Evolutionary conservation across 2,329 filamentous ascomycete species (phyloP).

Genomic region (Fusarium sp.): DNA sequence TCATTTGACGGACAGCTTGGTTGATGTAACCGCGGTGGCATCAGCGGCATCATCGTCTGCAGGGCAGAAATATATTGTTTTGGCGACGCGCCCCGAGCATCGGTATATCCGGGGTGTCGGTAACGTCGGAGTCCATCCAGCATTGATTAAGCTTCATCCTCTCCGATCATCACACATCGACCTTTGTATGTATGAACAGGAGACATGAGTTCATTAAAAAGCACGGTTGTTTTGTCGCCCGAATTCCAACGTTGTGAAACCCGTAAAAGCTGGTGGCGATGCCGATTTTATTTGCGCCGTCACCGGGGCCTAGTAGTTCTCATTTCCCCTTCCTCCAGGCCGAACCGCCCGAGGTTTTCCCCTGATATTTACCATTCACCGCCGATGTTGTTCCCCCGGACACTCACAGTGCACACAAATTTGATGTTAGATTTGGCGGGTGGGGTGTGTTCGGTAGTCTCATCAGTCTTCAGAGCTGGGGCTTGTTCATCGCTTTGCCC

Average conservation of each 20-base stretch:
- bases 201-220: not conserved
- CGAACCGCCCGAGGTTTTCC: conserved; percentile 21
- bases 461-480: conserved; percentile 14
- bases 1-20: not conserved
- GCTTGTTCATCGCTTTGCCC: conserved; percentile 2
- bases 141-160: not conserved
- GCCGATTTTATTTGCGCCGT: conserved; percentile 12
- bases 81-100: conserved; percentile 16
- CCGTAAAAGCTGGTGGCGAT: conserved; percentile 14
- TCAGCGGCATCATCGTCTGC: not conserved
- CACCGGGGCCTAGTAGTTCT: conserved; percentile 5
- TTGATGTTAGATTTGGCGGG: conserved; percentile 3
- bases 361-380: conserved; percentile 14
- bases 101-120: conserved; percentile 25
- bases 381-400: conserved; percentile 24
- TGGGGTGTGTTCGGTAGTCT: conserved; percentile 16
- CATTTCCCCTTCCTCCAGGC: conserved; percentile 1
- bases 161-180: not conserved
- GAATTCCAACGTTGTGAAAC: not conserved
- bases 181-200: not conserved
- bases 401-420: conserved; percentile 18
- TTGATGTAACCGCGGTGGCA: conserved; percentile 15
- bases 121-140: conserved; percentile 14
- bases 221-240: not conserved
- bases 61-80: conserved; percentile 3